Evolutionary conservation across 208 protist species (phyloP), one percentile per base, ranked within the genome.

Genomic region (Naegleria gruberi): DNA sequence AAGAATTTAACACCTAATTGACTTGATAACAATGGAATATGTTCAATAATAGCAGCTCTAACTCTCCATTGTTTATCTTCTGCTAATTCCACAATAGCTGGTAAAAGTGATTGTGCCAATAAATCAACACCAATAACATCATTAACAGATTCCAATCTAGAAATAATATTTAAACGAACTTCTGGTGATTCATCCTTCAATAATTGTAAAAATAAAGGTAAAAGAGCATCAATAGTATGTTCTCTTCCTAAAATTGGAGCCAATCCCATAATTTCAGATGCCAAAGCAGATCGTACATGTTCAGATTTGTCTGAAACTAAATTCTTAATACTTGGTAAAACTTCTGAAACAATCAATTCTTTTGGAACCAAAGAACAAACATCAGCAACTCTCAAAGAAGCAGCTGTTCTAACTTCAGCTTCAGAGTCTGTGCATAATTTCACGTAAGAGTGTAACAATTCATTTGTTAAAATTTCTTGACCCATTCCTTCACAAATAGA

Each of bases 11-110:
- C 92, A 17, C 96, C 96, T 19, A 96, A 90, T 92, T 96, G 94
- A 23, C 77, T 77, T 26, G 95, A 95, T 19, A 98, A 91, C 5
- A 95, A 90, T 6, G 96, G 96, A 42, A 97, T 94, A 90, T 96
- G 96, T 90, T 98, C 94, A 90, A 98, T 97, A 84, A 97, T 96
- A 55, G 96, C 95, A 8, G 97, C 91, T 30, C 96, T 91, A 45
- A 98, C 95, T 43, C 96, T 91, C 96, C 96, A 98, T 93, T 98
- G 96, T 89, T 94, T 89, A 92, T 98, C 96, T 89, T 96, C 94
- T 5, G 96, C 94, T 0, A 98, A 93, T 86, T 97, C 94, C 6
- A 97, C 90, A 85, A 98, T 95, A 4, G 95, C 96, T 34, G 96
- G 96, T 30, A 98, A 91, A 19, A 98, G 87, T 5, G 90, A 93